phyloP scores from a whole-genome alignment of 1,139 yeast species.

The Kodamaea suecica region DNA sequence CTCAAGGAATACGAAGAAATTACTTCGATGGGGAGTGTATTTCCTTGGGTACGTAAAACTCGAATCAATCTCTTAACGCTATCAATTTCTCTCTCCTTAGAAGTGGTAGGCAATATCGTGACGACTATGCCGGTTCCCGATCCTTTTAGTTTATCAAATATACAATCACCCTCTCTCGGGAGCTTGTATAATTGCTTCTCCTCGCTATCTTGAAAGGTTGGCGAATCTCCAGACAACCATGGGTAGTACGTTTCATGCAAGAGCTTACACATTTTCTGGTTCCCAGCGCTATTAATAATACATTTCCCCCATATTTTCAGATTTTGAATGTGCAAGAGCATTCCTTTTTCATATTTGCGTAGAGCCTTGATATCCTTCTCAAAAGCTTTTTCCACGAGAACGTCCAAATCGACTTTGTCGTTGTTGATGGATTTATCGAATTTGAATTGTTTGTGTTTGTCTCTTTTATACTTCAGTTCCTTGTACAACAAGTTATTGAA shows the following conservation, averaged over 20 bases:
- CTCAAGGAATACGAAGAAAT: slow-evolving; percentile 17
- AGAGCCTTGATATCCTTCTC: slow-evolving; percentile 12
- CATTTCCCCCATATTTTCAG: slow-evolving; percentile 34
- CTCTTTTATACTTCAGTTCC: slow-evolving; percentile 26
- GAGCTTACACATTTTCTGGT: slow-evolving; percentile 2
- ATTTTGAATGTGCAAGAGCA: slow-evolving; percentile 24
- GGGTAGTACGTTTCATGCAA: slow-evolving; percentile 15
- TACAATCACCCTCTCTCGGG: slow-evolving; percentile 12
- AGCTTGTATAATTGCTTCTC: slow-evolving; percentile 10
- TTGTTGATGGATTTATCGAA: slow-evolving; percentile 7
- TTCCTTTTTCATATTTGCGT: slow-evolving; percentile 21
- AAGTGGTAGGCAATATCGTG: slow-evolving; percentile 22
- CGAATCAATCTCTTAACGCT: slow-evolving; percentile 23
- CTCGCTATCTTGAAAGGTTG: slow-evolving; percentile 20
- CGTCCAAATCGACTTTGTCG: slow-evolving; percentile 11
- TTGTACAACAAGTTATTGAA: slow-evolving; percentile 25
- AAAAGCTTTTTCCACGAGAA: slow-evolving; percentile 13
- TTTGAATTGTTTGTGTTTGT: slow-evolving; percentile 8
- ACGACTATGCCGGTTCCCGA: slow-evolving; percentile 37
- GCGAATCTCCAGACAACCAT: slow-evolving; percentile 16
- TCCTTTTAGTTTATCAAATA: slow-evolving; percentile 17
- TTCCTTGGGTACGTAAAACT: slow-evolving; percentile 27
- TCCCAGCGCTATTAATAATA: slow-evolving; percentile 11
- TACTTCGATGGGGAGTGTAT: slow-evolving; percentile 31
- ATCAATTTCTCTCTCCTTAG: slow-evolving; percentile 18